phyloP scores from a whole-genome alignment of 495 filamentous ascomycete species.

The Aspergillus biplanus region DNA sequence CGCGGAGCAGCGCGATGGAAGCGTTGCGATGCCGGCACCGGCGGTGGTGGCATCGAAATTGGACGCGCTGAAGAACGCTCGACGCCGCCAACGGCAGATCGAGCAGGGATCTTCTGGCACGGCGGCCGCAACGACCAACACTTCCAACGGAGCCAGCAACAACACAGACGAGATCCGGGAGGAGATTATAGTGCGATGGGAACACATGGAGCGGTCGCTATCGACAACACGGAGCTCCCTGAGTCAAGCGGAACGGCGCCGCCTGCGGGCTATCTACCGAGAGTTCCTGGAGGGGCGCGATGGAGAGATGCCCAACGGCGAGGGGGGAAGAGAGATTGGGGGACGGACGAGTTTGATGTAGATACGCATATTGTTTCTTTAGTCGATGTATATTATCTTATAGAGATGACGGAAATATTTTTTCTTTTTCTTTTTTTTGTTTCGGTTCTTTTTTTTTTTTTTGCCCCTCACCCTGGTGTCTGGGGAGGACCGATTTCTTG shows the following conservation, averaged over 20 bases:
- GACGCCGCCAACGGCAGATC: constrained; percentile 61
- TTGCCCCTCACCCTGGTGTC: no score
- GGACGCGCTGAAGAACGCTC: constrained; percentile 68
- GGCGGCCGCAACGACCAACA: constrained; percentile 8
- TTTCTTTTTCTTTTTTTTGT: no score
- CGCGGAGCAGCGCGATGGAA: constrained; percentile 51
- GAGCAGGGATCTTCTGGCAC: constrained; percentile 45
- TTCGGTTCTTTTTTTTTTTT: no score
- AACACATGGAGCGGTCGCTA: constrained; percentile 78
- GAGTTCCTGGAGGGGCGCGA: constrained; percentile 92
- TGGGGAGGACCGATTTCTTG: no score
- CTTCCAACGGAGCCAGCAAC: constrained; percentile 32
- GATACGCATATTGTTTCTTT: not conserved
- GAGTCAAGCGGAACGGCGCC: constrained; percentile 68
- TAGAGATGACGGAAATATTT: no score
- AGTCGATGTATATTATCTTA: no score
- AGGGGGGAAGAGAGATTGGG: constrained; percentile 87
- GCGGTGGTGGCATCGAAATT: constrained; percentile 75
- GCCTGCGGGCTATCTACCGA: constrained; percentile 78
- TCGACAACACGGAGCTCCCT: constrained; percentile 83
- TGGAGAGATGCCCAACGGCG: constrained; percentile 91
- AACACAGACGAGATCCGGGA: constrained; percentile 46
- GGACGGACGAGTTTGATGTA: constrained; percentile 93
- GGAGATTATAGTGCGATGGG: constrained; percentile 85
- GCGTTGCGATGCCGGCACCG: constrained; percentile 59